Conservation (phyloP, 2,329 filamentous ascomycete species). For the Colletotrichum chrysophilum region DNA sequence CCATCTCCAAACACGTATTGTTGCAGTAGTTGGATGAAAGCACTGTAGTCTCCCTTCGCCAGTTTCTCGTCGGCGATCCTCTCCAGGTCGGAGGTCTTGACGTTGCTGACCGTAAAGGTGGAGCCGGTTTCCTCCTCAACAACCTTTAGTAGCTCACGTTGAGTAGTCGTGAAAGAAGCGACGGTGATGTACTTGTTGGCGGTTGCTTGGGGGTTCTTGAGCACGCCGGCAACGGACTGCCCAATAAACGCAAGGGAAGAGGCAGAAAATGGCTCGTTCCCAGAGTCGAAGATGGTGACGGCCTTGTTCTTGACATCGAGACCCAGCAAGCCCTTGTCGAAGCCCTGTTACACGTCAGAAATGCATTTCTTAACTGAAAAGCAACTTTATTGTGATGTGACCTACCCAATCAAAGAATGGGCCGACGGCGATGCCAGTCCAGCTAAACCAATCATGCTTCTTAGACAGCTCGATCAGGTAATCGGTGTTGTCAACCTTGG, state of each 20-base stretch:
- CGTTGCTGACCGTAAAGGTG: slow-evolving; percentile 52
- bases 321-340: slow-evolving; percentile 54
- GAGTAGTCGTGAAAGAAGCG: slow-evolving; percentile 61
- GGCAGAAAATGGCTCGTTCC: slow-evolving; percentile 54
- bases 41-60: slow-evolving; percentile 37
- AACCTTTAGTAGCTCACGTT: slow-evolving; percentile 59
- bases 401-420: slow-evolving; percentile 66
- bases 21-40: slow-evolving; percentile 15
- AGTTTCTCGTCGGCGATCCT: slow-evolving; percentile 46
- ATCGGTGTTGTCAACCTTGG: slow-evolving; percentile 29
- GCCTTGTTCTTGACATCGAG: slow-evolving; percentile 54
- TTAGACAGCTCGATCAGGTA: slow-evolving; percentile 19
- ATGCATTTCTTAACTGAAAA: neutral
- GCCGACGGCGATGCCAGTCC: slow-evolving; percentile 64
- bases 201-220: slow-evolving; percentile 54
- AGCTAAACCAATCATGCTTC: slow-evolving; percentile 47
- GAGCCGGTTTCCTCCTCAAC: slow-evolving; percentile 57
- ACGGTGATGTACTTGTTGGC: slow-evolving; percentile 64
- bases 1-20: slow-evolving; percentile 18
- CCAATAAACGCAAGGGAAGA: slow-evolving; percentile 58
- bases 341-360: slow-evolving; percentile 36
- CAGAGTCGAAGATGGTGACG: slow-evolving; percentile 61
- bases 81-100: slow-evolving; percentile 37
- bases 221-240: slow-evolving; percentile 53
- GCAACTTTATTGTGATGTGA: neutral